Percentiles rank a stretch among this genome's conserved stretches.
Conservation (phyloP, 352 stramenopile species). For the Achlya hypogyna region DNA sequence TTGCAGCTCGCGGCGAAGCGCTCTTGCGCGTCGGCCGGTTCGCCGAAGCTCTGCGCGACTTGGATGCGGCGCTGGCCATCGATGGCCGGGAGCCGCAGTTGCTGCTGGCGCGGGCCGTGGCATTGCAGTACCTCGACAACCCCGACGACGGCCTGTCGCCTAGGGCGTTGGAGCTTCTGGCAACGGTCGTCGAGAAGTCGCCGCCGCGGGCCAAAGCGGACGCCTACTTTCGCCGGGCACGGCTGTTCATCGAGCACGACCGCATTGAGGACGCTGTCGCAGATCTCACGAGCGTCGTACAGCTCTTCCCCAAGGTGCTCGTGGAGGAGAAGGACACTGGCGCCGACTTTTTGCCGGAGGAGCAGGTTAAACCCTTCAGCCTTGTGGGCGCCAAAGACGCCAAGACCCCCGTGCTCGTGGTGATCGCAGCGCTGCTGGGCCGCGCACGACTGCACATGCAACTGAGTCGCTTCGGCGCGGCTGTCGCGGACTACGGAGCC, state of each 20-base stretch:
- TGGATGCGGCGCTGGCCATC: neutral
- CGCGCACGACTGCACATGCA: constrained; percentile 3
- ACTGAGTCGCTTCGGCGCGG: neutral
- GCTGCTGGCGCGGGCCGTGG: neutral
- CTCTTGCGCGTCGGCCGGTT: constrained; percentile 37
- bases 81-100: neutral
- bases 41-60: constrained; percentile 30
- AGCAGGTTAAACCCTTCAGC: neutral
- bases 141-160: neutral
- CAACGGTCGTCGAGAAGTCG: neutral
- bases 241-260: neutral
- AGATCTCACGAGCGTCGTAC: neutral
- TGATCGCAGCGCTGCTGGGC: neutral
- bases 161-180: neutral
- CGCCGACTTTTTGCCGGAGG: neutral
- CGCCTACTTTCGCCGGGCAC: neutral
- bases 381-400: neutral
- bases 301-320: neutral
- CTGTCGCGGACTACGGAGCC: constrained; percentile 42
- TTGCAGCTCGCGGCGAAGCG: constrained; percentile 40
- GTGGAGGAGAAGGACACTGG: neutral
- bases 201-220: neutral
- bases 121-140: neutral
- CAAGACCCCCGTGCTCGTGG: neutral
- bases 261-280: neutral